Conservation (phyloP, 805 yeast genomes). For the Ascoidea rubescens region DNA sequence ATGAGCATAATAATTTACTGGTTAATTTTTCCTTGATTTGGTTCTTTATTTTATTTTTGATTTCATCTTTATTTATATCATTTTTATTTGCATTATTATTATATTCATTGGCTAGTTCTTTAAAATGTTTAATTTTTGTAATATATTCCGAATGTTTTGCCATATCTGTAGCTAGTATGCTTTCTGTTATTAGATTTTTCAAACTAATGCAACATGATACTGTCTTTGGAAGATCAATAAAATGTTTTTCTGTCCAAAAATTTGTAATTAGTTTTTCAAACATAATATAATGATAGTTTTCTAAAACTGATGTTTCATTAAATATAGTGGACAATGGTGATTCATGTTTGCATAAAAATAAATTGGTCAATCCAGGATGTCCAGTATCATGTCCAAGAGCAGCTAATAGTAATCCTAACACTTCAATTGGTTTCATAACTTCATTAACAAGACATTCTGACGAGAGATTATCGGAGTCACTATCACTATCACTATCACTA, state of each 20-base stretch:
- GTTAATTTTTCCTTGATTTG: constrained; percentile 12
- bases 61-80: constrained; percentile 7
- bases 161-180: constrained; percentile 85
- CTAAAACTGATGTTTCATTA: constrained; percentile 59
- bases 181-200: constrained; percentile 18
- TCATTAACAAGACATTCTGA: not conserved
- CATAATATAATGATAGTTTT: constrained; percentile 64
- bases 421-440: constrained; percentile 26
- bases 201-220: constrained; percentile 9
- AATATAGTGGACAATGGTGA: constrained; percentile 55
- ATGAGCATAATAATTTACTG: constrained; percentile 37
- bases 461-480: too few species aligned
- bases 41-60: constrained; percentile 6
- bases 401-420: constrained; percentile 53
- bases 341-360: constrained; percentile 40
- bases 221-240: constrained; percentile 6
- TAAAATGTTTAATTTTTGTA: constrained; percentile 29
- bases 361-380: constrained; percentile 92
- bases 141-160: constrained; percentile 70
- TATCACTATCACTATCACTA: too few species aligned
- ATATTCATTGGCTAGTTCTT: constrained; percentile 11
- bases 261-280: constrained; percentile 36
- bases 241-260: constrained; percentile 24
- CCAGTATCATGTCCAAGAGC: constrained; percentile 94
- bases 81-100: constrained; percentile 12